Evolutionary conservation across 2,329 filamentous ascomycete genomes (phyloP).

Genomic region (Calonectria crousiana): DNA sequence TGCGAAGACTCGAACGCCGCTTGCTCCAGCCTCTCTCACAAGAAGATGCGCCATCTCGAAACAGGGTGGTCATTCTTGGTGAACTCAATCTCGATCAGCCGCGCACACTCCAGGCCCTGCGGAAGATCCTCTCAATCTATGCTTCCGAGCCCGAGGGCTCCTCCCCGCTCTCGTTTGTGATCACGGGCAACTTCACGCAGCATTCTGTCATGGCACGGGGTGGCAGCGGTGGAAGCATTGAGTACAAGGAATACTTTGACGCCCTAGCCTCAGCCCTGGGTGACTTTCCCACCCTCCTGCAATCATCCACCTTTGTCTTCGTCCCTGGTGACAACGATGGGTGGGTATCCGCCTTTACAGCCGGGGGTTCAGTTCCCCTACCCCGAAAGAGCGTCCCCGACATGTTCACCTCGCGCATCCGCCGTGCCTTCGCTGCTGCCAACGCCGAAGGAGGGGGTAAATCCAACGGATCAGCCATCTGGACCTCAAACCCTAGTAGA

Average conservation of each 20-base stretch:
- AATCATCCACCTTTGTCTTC: constrained; percentile 87
- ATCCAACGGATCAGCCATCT: constrained; percentile 73
- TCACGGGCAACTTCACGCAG: constrained; percentile 86
- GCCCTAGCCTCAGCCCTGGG: constrained; percentile 83
- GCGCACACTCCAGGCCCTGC: constrained; percentile 82
- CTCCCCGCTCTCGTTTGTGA: constrained; percentile 81
- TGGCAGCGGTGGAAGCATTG: constrained; percentile 84
- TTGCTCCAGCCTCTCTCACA: constrained; percentile 64
- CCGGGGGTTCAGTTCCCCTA: constrained; percentile 77
- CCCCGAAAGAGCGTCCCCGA: constrained; percentile 83
- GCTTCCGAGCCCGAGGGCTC: constrained; percentile 72
- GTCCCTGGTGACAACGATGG: constrained; percentile 97
- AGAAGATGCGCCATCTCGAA: constrained; percentile 53
- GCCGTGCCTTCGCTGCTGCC: constrained; percentile 82
- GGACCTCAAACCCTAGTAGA: constrained; percentile 89
- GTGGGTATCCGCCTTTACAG: constrained; percentile 90
- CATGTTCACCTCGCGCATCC: constrained; percentile 89
- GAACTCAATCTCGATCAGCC: constrained; percentile 90
- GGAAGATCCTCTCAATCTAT: constrained; percentile 82
- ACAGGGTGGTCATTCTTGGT: constrained; percentile 80
- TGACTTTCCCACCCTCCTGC: constrained; percentile 86
- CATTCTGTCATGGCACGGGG: constrained; percentile 76
- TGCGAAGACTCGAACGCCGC: constrained; percentile 83
- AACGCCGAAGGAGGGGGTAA: constrained; percentile 75
- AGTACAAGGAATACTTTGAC: constrained; percentile 98